Percentiles rank a stretch among this genome's conserved stretches.
Conservation (phyloP, 2,329 filamentous ascomycete species). For the Pseudogymnoascus sp. region DNA sequence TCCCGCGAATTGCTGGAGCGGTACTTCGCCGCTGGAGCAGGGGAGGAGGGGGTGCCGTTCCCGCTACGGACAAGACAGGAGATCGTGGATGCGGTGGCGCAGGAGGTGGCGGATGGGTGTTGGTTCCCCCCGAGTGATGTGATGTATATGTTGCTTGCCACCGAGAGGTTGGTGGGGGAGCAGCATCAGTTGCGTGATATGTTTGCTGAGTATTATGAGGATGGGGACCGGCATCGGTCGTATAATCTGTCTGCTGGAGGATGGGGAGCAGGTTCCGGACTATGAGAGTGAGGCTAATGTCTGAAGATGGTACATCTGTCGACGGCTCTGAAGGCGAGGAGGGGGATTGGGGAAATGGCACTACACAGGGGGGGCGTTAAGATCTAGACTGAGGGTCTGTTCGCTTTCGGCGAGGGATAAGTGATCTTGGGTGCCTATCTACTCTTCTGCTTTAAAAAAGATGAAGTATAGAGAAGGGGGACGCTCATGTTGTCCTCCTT, state of each 20-base stretch:
- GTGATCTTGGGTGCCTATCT: background rate
- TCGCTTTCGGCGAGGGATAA: background rate
- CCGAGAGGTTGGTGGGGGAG: background rate
- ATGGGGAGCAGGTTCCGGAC: background rate
- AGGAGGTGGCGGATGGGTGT: background rate
- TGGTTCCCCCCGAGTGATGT: background rate
- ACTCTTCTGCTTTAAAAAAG: background rate
- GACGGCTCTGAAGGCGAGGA: background rate
- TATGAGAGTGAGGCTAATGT: background rate
- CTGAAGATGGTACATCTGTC: background rate
- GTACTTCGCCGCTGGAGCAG: background rate
- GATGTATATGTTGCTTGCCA: background rate
- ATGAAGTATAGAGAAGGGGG: background rate
- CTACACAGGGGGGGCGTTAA: background rate
- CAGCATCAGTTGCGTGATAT: background rate
- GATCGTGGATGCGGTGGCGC: background rate
- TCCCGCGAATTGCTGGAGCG: background rate
- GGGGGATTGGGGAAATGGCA: background rate
- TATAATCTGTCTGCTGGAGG: background rate
- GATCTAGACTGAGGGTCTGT: background rate
- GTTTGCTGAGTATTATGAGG: background rate
- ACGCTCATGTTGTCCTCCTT: background rate
- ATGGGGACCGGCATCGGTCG: background rate
- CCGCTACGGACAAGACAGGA: background rate
- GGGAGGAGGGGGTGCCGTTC: background rate